A percentile compares a stretch with the other conserved stretches of the same genome.
Evolutionary conservation across 768 basidiomycete species (phyloP).

Genomic region (Roridomyces roridus): DNA sequence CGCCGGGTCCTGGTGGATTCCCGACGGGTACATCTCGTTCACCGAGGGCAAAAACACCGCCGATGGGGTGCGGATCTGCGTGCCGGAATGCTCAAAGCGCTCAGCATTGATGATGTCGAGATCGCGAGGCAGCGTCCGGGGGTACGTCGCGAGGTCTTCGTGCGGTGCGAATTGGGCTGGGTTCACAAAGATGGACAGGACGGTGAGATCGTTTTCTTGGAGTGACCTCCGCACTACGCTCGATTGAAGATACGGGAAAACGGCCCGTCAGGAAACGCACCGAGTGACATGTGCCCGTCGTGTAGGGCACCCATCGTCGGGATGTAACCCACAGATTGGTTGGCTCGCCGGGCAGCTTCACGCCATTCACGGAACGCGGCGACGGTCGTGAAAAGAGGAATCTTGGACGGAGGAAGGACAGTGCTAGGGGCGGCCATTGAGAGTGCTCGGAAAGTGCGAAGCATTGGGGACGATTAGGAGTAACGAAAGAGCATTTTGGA

Average conservation of each 20-base stretch:
- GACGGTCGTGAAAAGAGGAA: slow-evolving; percentile 69
- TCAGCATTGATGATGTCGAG: slow-evolving; percentile 62
- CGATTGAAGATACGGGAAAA: too few species aligned
- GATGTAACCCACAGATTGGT: slow-evolving; percentile 87
- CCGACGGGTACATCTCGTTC: slow-evolving; percentile 91
- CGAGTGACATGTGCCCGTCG: slow-evolving; percentile 89
- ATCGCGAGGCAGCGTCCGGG: slow-evolving; percentile 83
- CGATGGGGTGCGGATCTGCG: slow-evolving; percentile 48
- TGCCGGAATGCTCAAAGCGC: slow-evolving; percentile 25
- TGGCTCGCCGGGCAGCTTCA: slow-evolving; percentile 56
- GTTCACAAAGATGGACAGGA: slow-evolving; percentile 97
- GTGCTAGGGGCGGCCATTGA: slow-evolving; percentile 33
- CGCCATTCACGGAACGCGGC: slow-evolving; percentile 78
- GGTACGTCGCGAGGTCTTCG: slow-evolving; percentile 92
- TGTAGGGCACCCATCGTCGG: slow-evolving; percentile 98
- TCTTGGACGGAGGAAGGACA: slow-evolving; percentile 46
- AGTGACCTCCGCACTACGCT: slow-evolving; percentile 85
- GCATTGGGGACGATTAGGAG: too few species aligned
- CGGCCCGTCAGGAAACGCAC: slow-evolving; percentile 66
- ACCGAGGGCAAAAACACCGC: slow-evolving; percentile 84
- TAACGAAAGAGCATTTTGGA: too few species aligned
- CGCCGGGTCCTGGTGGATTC: slow-evolving; percentile 77
- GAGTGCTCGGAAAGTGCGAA: too few species aligned
- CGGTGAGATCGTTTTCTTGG: slow-evolving; percentile 79
- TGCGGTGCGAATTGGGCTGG: slow-evolving; percentile 97